phyloP scores from a whole-genome alignment of 306 rosid genomes.

The Begonia peltatifolia region DNA sequence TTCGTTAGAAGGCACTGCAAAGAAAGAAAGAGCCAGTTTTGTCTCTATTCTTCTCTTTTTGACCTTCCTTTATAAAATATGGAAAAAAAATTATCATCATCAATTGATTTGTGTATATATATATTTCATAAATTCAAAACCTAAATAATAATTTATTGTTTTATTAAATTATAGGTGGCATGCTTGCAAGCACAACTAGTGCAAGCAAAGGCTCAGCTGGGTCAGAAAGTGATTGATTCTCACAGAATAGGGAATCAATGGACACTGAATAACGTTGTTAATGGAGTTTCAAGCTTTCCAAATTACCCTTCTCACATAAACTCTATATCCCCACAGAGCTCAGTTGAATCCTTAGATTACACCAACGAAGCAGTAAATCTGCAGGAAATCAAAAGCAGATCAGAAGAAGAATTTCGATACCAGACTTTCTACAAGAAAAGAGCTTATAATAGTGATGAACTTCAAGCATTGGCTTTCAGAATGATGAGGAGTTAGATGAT shows the following conservation, averaged over 20 bases:
- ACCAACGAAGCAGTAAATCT: constrained; percentile 27
- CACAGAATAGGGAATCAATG: constrained; percentile 36
- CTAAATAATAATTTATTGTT: not conserved
- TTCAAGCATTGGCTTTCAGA: constrained; percentile 76
- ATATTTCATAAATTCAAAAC: not conserved
- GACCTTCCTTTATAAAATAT: no score
- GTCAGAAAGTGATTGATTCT: constrained; percentile 39
- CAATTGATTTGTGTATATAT: no score
- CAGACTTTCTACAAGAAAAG: constrained; percentile 32
- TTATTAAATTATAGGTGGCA: constrained; percentile 43
- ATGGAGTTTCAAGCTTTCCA: constrained; percentile 23
- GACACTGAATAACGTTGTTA: constrained; percentile 20
- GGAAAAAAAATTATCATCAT: no score
- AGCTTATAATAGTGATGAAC: constrained; percentile 31
- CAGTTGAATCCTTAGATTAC: constrained; percentile 54
- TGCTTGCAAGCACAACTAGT: constrained; percentile 76
- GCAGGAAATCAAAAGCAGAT: constrained; percentile 41
- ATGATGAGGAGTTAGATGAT: constrained; percentile 67
- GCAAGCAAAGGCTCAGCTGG: constrained; percentile 68
- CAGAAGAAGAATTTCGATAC: constrained; percentile 29
- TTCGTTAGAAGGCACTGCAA: no score
- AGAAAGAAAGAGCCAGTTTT: not conserved
- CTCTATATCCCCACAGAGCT: constrained; percentile 78
- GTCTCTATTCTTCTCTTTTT: not conserved
- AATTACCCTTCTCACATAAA: constrained; percentile 30